phyloP scores from a whole-genome alignment of 805 yeast species.

The Saturnispora galanensis region DNA sequence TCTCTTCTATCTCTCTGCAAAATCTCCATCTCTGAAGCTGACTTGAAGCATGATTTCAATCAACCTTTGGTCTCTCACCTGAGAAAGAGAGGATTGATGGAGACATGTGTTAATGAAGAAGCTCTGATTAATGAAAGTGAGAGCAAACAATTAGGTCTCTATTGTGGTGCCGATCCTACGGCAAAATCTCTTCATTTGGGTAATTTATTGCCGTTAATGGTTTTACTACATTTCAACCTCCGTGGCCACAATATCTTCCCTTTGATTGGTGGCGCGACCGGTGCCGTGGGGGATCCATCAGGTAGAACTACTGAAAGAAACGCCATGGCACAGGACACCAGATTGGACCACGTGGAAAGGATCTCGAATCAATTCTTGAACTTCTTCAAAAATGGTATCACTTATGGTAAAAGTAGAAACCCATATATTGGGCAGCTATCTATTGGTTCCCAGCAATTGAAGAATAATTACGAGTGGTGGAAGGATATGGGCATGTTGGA shows the following conservation, averaged over 20 bases:
- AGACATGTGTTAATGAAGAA: constrained; percentile 31
- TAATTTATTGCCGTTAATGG: constrained; percentile 78
- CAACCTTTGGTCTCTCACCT: constrained; percentile 34
- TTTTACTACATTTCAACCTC: constrained; percentile 70
- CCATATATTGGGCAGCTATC: constrained; percentile 11
- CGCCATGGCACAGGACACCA: constrained; percentile 40
- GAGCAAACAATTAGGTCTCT: constrained; percentile 42
- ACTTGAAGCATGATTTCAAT: constrained; percentile 23
- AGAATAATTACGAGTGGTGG: constrained; percentile 86
- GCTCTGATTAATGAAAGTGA: constrained; percentile 17
- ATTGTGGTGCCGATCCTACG: constrained; percentile 96
- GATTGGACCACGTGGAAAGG: constrained; percentile 45
- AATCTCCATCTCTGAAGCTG: constrained; percentile 16
- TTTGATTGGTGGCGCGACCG: constrained; percentile 92
- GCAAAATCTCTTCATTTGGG: constrained; percentile 88
- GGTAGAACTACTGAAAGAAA: constrained; percentile 75
- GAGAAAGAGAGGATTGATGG: constrained; percentile 37
- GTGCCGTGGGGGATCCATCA: constrained; percentile 93
- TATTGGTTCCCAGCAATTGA: constrained; percentile 20
- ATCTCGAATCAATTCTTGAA: constrained; percentile 53
- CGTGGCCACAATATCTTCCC: constrained; percentile 82
- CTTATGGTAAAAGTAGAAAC: constrained; percentile 48
- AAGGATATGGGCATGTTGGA: constrained; percentile 60
- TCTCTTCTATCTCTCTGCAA: constrained; percentile 15
- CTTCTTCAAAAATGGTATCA: constrained; percentile 53